Base-by-base conservation (phyloP, 768 basidiomycete genomes). In the Clathrus columnatus region DNA sequence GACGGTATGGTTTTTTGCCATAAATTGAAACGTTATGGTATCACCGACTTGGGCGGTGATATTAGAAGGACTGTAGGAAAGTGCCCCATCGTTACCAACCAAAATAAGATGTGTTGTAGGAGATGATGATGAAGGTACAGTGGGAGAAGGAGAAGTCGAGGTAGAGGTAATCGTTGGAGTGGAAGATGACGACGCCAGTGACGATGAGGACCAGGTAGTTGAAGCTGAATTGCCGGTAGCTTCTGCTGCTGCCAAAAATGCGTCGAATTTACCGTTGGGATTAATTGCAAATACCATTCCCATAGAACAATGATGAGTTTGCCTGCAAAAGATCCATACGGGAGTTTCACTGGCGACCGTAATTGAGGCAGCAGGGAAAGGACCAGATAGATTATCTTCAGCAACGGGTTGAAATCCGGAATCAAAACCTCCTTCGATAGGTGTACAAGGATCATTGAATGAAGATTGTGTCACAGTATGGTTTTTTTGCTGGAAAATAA, bases 261-360 rank as follows among this genome's bases (percentile, higher is more conserved):
- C 26, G 14, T 6, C 54, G 27, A 55, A 42, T 47, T 55, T 26
- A 18, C 26, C 45, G 4, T 75, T 80, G 2, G 82, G 77, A 63
- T 85, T 85, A 61, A 84, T 68, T 23, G 81, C 78, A 64, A 83
- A 82, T 27, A 84, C 83, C 83, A 84, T 85, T 16, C 82, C 81
- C 29, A 70, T 65, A 42, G 73, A 72, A 55, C 83, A 84, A 64
- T 84, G 83, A 50, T 68, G 67, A n/a, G 24, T 48, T 63, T 84
- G 82, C 17, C 73, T 68, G 65, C 82, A 84, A 67, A 73, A 83
- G 7, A 80, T 27, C 59, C 54, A 59, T 1, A 49, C 42, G 24
- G 48, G 50, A 24, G 14, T 30, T 14, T 24, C 23, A 57, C 75
- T 70, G 5, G 58, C 30, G 2, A 83, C 70, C 2, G 62, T 67